Percentiles rank a stretch among this genome's conserved stretches.
Conservation (phyloP, 345 rosid species). For the Mangifera indica region DNA sequence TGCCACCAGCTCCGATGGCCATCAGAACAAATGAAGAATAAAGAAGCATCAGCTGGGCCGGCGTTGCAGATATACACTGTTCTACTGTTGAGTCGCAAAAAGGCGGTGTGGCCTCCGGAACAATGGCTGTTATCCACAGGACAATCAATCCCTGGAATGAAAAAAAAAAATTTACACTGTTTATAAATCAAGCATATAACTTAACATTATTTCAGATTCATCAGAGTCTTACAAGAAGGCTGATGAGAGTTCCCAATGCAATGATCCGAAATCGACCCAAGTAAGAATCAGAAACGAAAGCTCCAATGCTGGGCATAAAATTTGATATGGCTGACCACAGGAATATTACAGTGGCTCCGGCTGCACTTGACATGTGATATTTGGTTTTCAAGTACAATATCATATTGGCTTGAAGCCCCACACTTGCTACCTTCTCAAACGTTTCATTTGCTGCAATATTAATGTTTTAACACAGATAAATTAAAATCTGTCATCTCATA, state of each 20-base stretch:
- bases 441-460: conserved; percentile 51
- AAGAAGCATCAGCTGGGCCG: conserved; percentile 33
- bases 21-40: conserved; percentile 34
- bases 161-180: neutral
- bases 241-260: conserved; percentile 31
- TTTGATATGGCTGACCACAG: conserved; percentile 42
- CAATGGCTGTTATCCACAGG: conserved; percentile 47
- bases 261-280: conserved; percentile 48
- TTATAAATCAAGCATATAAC: neutral
- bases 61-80: conserved; percentile 24
- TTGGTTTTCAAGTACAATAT: conserved; percentile 32
- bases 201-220: neutral
- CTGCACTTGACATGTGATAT: conserved; percentile 37
- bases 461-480: no score
- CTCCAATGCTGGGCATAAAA: conserved; percentile 43
- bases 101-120: conserved; percentile 39
- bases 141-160: conserved; percentile 38
- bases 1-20: conserved; percentile 53
- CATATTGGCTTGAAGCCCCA: conserved; percentile 51
- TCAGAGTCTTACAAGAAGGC: conserved; percentile 34
- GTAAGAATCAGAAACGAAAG: conserved; percentile 51
- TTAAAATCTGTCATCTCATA: no score
- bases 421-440: conserved; percentile 48
- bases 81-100: conserved; percentile 17
- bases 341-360: conserved; percentile 38